Evolutionary conservation across 805 yeast species (phyloP), one percentile per base, ranked within the genome.

Genomic region (Nakazawaea wickerhamii): DNA sequence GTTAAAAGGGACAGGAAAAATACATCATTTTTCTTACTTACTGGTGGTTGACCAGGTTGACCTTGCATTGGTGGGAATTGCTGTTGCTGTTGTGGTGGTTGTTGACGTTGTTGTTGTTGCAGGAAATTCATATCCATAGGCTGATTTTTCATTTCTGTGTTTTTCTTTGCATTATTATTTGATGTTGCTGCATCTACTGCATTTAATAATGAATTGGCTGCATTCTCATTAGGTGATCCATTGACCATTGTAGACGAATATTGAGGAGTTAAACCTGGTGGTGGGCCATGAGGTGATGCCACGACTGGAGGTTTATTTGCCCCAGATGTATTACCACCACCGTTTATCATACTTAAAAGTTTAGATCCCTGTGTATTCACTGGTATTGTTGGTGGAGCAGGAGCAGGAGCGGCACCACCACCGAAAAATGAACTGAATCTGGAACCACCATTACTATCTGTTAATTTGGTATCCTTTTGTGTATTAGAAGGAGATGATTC

Each of bases 211-310:
- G 37, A 28, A 10, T 32, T 19, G 10, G 38, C 38, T 10, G 41
- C 14, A 13, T 30, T 35, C 28, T 40, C 36, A 9, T 46, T 31
- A 25, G 43, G 41, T 8, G 42, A 30, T 15, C 39, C 36, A 5
- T 30, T n/a, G 10, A 30, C 17, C 2, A 15, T 8, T 6, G 11
- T 6, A 10, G 31, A 8, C 14, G 31, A 11, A n/a, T 10, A 31
- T 36, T 37, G 32, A 25, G 34, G 36, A 10, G 21, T 36, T 25
- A 15, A 30, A 28, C 26, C 32, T 14, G 37, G 42, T 9, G 43
- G 42, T 5, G 48, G 48, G 76, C 48, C 58, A 39, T 22, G 35
- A 19, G 35, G 40, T 21, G 41, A 37, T n/a, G 26, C 21, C 20
- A 35, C 30, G 9, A 34, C 25, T 32, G 27, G 17, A 28, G 21